These are phyloP conservation scores for Fusarium sp. DNA, from an alignment of 2,329 filamentous ascomycete species.

Conservation along the genomic window DNA sequence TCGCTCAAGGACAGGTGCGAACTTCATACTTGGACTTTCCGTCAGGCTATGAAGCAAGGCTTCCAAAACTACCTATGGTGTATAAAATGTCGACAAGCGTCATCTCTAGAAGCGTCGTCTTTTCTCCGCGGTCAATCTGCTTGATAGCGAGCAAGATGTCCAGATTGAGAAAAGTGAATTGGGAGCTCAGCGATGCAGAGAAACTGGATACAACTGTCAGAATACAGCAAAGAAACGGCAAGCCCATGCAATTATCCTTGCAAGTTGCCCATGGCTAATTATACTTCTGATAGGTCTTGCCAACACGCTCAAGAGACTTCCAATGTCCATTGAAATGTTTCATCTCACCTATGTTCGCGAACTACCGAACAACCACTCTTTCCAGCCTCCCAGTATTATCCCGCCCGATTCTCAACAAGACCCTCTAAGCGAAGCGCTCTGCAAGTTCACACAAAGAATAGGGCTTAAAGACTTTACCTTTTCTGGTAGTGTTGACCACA, in stretches of 20 bases:
- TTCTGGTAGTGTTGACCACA: background rate
- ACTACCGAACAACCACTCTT: slow-evolving; percentile 1
- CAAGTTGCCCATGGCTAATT: background rate
- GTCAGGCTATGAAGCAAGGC: background rate
- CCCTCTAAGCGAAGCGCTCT: background rate
- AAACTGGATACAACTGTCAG: background rate
- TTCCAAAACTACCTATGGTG: background rate
- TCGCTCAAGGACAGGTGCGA: background rate
- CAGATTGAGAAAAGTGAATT: background rate
- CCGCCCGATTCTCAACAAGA: background rate
- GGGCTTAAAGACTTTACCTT: background rate
- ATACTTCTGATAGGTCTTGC: background rate
- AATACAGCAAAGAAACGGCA: background rate
- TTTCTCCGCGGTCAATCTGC: background rate
- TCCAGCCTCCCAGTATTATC: background rate
- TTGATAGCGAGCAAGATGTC: slow-evolving; percentile 11
- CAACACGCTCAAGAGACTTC: background rate
- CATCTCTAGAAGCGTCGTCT: background rate
- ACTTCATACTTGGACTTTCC: background rate
- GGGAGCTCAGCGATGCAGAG: slow-evolving; percentile 3
- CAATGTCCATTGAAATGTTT: background rate
- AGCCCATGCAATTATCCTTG: background rate
- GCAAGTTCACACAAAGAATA: background rate
- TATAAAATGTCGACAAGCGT: background rate
- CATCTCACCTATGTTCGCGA: background rate